Percentiles rank a stretch among this genome's conserved stretches.
Conservation (phyloP, 2,329 filamentous ascomycete genomes). For the Hypocreales sp. region DNA sequence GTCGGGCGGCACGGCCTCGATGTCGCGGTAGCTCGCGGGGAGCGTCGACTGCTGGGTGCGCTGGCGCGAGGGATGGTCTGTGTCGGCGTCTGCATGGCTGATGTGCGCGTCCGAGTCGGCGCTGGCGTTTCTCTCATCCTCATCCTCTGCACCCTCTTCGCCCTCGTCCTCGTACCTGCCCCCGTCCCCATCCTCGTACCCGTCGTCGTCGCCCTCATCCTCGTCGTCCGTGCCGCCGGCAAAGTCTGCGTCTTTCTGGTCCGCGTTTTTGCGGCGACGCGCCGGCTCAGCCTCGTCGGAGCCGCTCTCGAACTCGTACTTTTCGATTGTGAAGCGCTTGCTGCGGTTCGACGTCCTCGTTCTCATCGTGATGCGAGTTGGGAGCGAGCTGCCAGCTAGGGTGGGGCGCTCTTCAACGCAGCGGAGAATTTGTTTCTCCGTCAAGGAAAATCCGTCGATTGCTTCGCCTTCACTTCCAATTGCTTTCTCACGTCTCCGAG, state of each 20-base stretch:
- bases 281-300: slow-evolving; percentile 13
- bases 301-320: slow-evolving; percentile 19
- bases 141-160: not conserved
- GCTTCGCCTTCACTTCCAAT: too few species aligned
- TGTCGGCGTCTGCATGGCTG: slow-evolving; percentile 4
- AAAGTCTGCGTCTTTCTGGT: slow-evolving; percentile 16
- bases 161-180: slow-evolving; percentile 4
- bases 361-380: slow-evolving; percentile 13
- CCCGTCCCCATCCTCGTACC: slow-evolving; percentile 13
- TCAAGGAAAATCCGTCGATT: too few species aligned
- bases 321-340: slow-evolving; percentile 17
- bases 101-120: slow-evolving; percentile 7
- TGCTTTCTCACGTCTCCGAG: too few species aligned
- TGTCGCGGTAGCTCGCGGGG: slow-evolving; percentile 8
- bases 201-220: slow-evolving; percentile 15
- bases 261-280: slow-evolving; percentile 9
- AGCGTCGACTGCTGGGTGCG: too few species aligned
- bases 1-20: slow-evolving; percentile 18
- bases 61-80: not conserved
- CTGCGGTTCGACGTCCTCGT: slow-evolving; percentile 20
- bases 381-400: too few species aligned
- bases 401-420: too few species aligned
- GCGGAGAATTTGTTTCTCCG: too few species aligned
- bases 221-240: slow-evolving; percentile 10
- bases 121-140: slow-evolving; percentile 4